Evolutionary conservation across 179 eudicot species (phyloP).

Genomic region (Sideroxylon spinosum): DNA sequence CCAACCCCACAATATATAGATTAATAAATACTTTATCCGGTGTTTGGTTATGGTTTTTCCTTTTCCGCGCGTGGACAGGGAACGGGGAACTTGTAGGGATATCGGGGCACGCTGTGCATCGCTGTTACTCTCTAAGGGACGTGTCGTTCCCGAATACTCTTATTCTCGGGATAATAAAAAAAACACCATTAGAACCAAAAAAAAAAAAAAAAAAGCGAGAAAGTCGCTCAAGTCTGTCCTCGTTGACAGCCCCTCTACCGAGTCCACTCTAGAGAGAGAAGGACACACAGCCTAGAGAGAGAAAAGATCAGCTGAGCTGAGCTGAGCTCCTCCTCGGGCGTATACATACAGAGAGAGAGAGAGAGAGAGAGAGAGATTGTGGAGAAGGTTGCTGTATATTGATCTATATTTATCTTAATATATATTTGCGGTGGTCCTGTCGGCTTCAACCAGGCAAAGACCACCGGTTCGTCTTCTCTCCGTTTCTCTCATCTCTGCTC

Average conservation of each 20-base stretch:
- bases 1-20: too few relatives aligned
- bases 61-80: slow-evolving; percentile 6
- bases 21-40: background rate
- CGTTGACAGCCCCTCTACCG: background rate
- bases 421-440: slow-evolving; percentile 37
- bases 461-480: slow-evolving; percentile 23
- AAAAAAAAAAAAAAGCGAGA: background rate
- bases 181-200: too few relatives aligned
- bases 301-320: background rate
- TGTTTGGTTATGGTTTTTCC: too few relatives aligned
- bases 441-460: slow-evolving; percentile 71
- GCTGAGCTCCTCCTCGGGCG: background rate
- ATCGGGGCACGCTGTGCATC: slow-evolving; percentile 14
- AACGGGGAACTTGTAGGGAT: slow-evolving; percentile 19
- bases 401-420: background rate
- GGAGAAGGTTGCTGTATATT: background rate
- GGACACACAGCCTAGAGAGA: background rate
- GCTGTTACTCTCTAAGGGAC: slow-evolving; percentile 14
- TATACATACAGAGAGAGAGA: background rate
- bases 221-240: background rate
- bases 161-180: slow-evolving; percentile 1
- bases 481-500: slow-evolving; percentile 1
- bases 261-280: background rate
- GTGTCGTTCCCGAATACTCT: background rate
- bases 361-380: background rate